Evolutionary conservation across 352 stramenopile species (phyloP), one percentile per base, ranked within the genome.

Genomic region (Plasmopara viticola): DNA sequence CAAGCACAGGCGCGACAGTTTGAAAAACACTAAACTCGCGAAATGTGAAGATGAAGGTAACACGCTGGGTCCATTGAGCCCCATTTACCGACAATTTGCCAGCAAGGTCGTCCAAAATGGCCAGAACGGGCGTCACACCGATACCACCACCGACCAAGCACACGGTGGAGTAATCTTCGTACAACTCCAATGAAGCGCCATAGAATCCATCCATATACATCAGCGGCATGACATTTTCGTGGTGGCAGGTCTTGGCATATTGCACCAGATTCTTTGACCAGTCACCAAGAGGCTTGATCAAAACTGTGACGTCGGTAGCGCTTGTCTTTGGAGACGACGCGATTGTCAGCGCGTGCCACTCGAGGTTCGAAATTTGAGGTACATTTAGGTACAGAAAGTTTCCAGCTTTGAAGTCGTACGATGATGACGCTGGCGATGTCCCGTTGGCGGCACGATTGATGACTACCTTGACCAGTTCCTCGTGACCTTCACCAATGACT

Each of bases 191-290:
- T 17, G 71, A 81, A 10, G 67, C 57, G 9, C 65, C 68, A 43
- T 81, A 84, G 50, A 74, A 80, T 5, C 66, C 74, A 44, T 85
- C 74, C 64, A 85, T 69, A 52, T 74, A 82, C 42, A 85, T 60
- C 5, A 72, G n/a, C 1, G 73, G 73, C 18, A 42, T 34, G 4
- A 63, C 25, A 18, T 55, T 51, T 17, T 69, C 48, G 41, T 18
- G 40, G 40, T 58, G 46, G 50, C 72, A 83, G 10, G 70, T 33
- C 38, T 74, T 65, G 30, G 62, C 58, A 33, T 86, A 79, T 20
- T 64, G 25, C 3, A 76, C 48, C 14, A 86, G 14, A 34, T 70
- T 48, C 13, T 56, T 55, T 1, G 72, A 72, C 74, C 74, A 86
- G 52, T 68, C 62, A 14, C 74, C 74, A 10, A 83, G 57, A 38